phyloP scores from a whole-genome alignment of 2,329 filamentous ascomycete species.

The Fusarium annulatum region DNA sequence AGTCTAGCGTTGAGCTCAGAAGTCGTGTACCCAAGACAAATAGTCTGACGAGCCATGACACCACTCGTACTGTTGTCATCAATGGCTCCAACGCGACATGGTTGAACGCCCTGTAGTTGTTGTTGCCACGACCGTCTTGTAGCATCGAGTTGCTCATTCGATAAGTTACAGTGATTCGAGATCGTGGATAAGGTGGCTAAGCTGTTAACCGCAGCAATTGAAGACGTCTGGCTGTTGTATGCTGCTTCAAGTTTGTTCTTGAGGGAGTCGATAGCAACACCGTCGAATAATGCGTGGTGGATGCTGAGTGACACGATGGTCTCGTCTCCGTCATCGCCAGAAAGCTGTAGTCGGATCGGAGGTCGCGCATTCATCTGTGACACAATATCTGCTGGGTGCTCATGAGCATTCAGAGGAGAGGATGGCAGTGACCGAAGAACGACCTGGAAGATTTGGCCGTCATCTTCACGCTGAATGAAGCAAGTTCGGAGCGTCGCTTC shows the following conservation, averaged over 20 bases:
- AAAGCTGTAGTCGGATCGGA: neutral
- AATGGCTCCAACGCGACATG: neutral
- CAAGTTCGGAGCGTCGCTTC: slow-evolving; percentile 20
- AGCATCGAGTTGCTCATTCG: neutral
- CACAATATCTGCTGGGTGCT: neutral
- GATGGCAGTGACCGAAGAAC: neutral
- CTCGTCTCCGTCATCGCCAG: fast-evolving
- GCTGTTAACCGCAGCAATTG: fast-evolving
- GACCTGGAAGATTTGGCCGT: slow-evolving; percentile 15
- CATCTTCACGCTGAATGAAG: slow-evolving; percentile 25
- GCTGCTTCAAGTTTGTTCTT: slow-evolving; percentile 2
- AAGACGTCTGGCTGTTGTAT: neutral
- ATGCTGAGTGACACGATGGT: neutral
- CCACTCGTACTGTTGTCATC: neutral
- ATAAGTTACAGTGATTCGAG: neutral
- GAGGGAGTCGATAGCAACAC: slow-evolving; percentile 1
- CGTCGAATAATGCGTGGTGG: slow-evolving; percentile 22
- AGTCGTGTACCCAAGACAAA: neutral
- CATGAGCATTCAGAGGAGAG: neutral
- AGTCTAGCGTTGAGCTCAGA: slow-evolving; percentile 6
- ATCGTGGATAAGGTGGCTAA: neutral
- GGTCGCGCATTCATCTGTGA: slow-evolving; percentile 2
- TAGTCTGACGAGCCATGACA: slow-evolving; percentile 8
- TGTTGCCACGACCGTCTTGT: slow-evolving; percentile 1
- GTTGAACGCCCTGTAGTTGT: neutral